Evolutionary conservation across 495 filamentous ascomycete species (phyloP), one percentile per base, ranked within the genome.

Genomic region (Oleoguttula mirabilis): DNA sequence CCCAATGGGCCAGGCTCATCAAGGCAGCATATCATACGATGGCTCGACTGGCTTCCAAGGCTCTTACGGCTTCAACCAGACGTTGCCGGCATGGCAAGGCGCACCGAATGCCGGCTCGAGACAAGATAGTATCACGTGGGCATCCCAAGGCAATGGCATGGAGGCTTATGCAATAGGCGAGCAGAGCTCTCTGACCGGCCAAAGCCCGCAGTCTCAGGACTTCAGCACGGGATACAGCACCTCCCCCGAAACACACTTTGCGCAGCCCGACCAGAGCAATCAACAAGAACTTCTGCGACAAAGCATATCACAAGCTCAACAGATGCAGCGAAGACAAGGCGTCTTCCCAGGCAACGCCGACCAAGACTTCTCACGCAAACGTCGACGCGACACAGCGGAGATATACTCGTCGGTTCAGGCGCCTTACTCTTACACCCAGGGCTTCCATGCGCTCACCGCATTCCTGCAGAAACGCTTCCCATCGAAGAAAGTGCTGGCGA

Each of bases 321-420:
- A 59, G 40, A 53, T 59, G 37, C 43, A 56, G 32, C 56, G 39
- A 5, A 40, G 48, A 35, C 39, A 36, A 15, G 54, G 43, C 34
- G 48, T 42, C 51, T 43, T 47, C 49, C 51, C 36, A 35, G 45
- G 45, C 37, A 64, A 66, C 67, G 68, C 64, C 52, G 71, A 61
- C 16, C 66, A 61, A 51, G 70, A 62, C 45, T 68, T 2, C 11
- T 36, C 38, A 42, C 59, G 23, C 39, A 65, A 76, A 48, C 76
- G 73, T 12, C 70, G 68, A 31, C 75, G 75, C 25, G 85, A 94
- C 50, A 80, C 88, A 4, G 86, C 80, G 0, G 69, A 74, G 19
- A 86, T 95, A 48, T 98, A 98, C 63, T 76, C 83, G 41, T 80
- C 75, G 31, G 85, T 98, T 51, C 84, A 79, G 37, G 75, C 86